These are phyloP conservation scores for Umbelopsis sp. DNA, from an alignment of 192 early-diverging fungal genomes.

Conservation along the genomic window DNA sequence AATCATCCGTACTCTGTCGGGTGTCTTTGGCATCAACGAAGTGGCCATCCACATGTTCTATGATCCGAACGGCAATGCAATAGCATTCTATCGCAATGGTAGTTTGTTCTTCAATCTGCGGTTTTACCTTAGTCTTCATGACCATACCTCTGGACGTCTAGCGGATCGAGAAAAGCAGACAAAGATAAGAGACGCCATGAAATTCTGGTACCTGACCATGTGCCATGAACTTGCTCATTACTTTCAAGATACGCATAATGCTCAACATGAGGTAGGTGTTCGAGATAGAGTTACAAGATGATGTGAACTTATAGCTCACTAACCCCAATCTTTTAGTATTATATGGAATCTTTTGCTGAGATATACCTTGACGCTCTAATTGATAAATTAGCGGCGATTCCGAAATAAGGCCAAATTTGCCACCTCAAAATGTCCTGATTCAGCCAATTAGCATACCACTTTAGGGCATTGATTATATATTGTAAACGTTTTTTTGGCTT, in stretches of 20 bases:
- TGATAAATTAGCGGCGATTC: neutral
- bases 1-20: conserved; percentile 45
- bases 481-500: conserved; percentile 10
- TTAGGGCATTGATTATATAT: neutral
- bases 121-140: conserved; percentile 74
- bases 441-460: neutral
- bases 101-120: conserved; percentile 85
- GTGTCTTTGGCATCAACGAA: conserved; percentile 66
- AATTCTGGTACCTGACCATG: conserved; percentile 85
- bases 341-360: conserved; percentile 80
- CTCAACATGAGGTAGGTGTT: conserved; percentile 65
- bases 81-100: conserved; percentile 81
- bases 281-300: neutral
- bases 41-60: conserved; percentile 76
- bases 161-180: conserved; percentile 26
- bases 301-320: neutral
- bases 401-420: neutral
- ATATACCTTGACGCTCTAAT: conserved; percentile 57
- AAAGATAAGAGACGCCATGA: conserved; percentile 44
- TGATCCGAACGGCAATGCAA: conserved; percentile 66
- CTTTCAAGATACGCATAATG: conserved; percentile 68
- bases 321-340: conserved; percentile 49
- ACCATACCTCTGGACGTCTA: conserved; percentile 29
- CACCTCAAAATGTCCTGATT: no score
- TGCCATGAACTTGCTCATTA: conserved; percentile 88